Evolutionary conservation across 2,329 filamentous ascomycete genomes (phyloP).

Genomic region (Botryosphaeria dothidea): DNA sequence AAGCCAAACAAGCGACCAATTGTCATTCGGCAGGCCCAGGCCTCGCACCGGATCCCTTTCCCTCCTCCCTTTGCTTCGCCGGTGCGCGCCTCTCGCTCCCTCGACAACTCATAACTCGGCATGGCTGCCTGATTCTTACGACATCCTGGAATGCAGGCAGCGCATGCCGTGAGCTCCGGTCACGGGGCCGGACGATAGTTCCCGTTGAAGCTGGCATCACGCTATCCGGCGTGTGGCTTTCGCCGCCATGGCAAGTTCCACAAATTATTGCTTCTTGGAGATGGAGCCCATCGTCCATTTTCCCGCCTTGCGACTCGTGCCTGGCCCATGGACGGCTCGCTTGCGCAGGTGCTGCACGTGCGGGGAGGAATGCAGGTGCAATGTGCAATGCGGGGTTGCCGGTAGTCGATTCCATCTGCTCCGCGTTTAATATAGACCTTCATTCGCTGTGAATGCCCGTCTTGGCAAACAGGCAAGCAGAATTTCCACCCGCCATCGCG

Average conservation of each 20-base stretch:
- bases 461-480: background rate
- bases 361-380: background rate
- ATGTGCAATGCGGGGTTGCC: conserved; percentile 1
- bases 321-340: background rate
- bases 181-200: background rate
- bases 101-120: background rate
- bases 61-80: background rate
- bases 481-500: too few species aligned
- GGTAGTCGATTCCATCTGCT: background rate
- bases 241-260: background rate
- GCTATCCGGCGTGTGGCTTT: too few species aligned
- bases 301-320: background rate
- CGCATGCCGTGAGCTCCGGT: background rate
- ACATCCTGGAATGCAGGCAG: background rate
- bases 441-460: background rate
- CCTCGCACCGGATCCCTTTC: too few species aligned
- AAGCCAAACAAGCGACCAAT: too few species aligned
- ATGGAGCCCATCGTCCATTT: background rate
- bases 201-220: background rate
- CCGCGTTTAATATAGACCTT: background rate
- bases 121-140: background rate
- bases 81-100: background rate
- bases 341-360: background rate
- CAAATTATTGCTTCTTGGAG: background rate
- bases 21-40: too few species aligned